These are phyloP conservation scores for Manihot esculenta DNA, from an alignment of 441 rosid species.

Conservation along the genomic window DNA sequence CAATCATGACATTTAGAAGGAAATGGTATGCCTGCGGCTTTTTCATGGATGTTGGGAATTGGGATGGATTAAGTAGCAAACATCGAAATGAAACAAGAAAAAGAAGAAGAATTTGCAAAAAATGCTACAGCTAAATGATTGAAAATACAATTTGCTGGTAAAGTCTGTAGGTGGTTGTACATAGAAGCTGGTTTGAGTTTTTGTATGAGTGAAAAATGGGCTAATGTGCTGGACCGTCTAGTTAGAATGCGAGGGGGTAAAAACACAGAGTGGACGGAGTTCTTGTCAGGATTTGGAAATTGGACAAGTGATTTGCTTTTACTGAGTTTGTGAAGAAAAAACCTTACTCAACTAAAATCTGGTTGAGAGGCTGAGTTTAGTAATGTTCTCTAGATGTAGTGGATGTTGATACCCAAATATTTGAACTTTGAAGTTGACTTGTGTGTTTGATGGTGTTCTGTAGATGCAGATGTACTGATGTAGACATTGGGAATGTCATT, in stretches of 20 bases:
- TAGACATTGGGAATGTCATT: neutral
- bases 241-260: neutral
- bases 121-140: too few relatives aligned
- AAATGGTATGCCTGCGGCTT: neutral
- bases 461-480: too few relatives aligned
- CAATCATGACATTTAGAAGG: neutral
- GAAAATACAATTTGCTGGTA: too few relatives aligned
- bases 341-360: neutral
- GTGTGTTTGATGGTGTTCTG: neutral
- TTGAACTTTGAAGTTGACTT: neutral
- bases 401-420: neutral
- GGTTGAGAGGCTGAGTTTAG: neutral
- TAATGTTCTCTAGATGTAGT: neutral
- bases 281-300: neutral
- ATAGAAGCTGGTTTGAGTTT: too few relatives aligned
- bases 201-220: neutral
- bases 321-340: neutral
- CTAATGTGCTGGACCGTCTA: neutral
- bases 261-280: neutral
- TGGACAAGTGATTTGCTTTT: neutral
- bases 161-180: too few relatives aligned
- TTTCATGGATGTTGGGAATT: neutral
- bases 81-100: neutral
- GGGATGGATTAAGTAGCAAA: neutral
- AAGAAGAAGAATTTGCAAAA: neutral